These are phyloP conservation scores for Leptographium radiaticola DNA, from an alignment of 2,329 filamentous ascomycete genomes.

Conservation along the genomic window DNA sequence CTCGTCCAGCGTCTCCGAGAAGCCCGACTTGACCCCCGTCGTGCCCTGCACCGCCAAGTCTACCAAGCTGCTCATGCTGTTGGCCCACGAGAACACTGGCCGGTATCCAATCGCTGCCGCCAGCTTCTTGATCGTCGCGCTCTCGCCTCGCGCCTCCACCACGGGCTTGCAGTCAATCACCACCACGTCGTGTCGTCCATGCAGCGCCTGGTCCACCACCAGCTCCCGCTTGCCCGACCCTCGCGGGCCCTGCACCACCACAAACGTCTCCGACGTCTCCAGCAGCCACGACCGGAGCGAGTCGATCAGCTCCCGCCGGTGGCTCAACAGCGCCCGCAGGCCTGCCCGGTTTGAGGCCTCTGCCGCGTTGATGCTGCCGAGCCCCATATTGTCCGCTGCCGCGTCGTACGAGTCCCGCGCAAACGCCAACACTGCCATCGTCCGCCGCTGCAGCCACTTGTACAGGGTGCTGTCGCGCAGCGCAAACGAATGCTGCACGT, in stretches of 20 bases:
- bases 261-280: conserved; percentile 82
- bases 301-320: conserved; percentile 68
- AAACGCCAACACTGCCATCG: conserved; percentile 52
- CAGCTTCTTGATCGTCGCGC: conserved; percentile 68
- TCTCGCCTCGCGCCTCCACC: conserved; percentile 80
- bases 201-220: conserved; percentile 71
- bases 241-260: conserved; percentile 82
- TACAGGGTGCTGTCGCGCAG: conserved; percentile 61
- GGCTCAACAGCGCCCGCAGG: conserved; percentile 75
- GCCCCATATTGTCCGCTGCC: conserved; percentile 45
- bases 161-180: conserved; percentile 89
- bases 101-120: conserved; percentile 78
- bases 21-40: conserved; percentile 86
- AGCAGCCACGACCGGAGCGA: conserved; percentile 75
- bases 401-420: conserved; percentile 24
- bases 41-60: conserved; percentile 89
- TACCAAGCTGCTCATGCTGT: conserved; percentile 82
- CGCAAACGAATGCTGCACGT: conserved; percentile 67
- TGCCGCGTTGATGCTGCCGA: conserved; percentile 36
- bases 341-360: conserved; percentile 22
- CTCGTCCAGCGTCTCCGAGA: conserved; percentile 82
- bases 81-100: conserved; percentile 93
- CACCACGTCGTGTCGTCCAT: conserved; percentile 62
- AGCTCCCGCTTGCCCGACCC: conserved; percentile 86
- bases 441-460: conserved; percentile 69